phyloP scores from a whole-genome alignment of 176 grass and related monocot species.

The Triticum turgidum region DNA sequence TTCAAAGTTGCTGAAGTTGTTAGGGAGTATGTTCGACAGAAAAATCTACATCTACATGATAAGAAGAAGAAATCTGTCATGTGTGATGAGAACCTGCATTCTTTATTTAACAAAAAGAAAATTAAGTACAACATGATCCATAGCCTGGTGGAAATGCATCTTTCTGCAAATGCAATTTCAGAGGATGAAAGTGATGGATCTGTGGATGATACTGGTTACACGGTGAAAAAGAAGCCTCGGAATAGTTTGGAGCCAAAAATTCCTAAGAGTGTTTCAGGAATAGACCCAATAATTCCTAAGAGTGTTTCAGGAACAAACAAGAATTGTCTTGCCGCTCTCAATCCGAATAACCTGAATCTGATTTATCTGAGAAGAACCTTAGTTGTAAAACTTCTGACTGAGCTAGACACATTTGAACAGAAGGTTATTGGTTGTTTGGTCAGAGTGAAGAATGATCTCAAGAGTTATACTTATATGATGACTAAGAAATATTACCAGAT shows the following conservation, averaged over 20 bases:
- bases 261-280: conserved; percentile 38
- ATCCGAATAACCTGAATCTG: conserved; percentile 55
- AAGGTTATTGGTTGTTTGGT: conserved; percentile 85
- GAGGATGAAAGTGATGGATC: conserved; percentile 48
- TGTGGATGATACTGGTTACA: conserved; percentile 39
- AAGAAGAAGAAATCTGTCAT: conserved; percentile 60
- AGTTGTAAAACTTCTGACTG: conserved; percentile 54
- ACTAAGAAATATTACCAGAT: conserved; percentile 50
- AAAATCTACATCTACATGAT: conserved; percentile 40
- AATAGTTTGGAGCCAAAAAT: conserved; percentile 29
- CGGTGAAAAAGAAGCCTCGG: conserved; percentile 26
- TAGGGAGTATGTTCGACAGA: conserved; percentile 64
- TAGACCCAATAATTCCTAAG: conserved; percentile 36
- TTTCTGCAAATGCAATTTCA: conserved; percentile 61
- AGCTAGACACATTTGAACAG: conserved; percentile 60
- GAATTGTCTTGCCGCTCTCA: conserved; percentile 52
- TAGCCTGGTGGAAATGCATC: conserved; percentile 63
- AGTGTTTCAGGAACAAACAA: conserved; percentile 45
- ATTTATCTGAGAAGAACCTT: conserved; percentile 73
- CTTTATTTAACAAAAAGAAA: conserved; percentile 71
- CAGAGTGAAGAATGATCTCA: conserved; percentile 46
- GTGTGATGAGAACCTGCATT: conserved; percentile 56
- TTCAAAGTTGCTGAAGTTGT: conserved; percentile 48
- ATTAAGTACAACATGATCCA: conserved; percentile 59
- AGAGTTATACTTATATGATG: conserved; percentile 16